phyloP scores from a whole-genome alignment of 257 asterid genomes.

The Catharanthus roseus region DNA sequence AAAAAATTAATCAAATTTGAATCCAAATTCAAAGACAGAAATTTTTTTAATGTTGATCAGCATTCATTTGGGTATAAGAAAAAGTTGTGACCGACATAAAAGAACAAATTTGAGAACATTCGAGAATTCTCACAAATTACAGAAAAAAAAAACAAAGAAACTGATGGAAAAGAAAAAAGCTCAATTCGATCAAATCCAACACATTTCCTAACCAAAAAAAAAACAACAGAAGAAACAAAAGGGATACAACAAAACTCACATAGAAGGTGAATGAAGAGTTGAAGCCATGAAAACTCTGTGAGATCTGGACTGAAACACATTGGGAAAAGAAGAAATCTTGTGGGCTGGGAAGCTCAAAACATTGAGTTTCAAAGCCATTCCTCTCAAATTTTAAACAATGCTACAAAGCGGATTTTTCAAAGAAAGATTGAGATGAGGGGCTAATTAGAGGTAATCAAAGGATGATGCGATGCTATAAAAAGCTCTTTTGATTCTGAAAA shows the following conservation, averaged over 20 bases:
- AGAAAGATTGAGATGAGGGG: not conserved
- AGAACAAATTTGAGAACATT: not conserved
- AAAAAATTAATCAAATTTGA: not conserved
- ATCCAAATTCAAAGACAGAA: too few species aligned
- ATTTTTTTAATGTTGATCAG: not conserved
- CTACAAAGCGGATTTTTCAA: constrained; percentile 3
- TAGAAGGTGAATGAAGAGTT: constrained; percentile 46
- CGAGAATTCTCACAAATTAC: not conserved
- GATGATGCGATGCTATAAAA: not conserved
- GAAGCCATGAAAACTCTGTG: constrained; percentile 63
- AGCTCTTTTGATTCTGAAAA: not conserved
- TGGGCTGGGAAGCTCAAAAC: constrained; percentile 27
- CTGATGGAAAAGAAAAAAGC: not conserved
- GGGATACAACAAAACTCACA: constrained; percentile 28
- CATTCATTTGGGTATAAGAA: not conserved
- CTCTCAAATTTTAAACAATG: constrained; percentile 16
- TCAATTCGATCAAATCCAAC: not conserved
- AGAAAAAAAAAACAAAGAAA: not conserved
- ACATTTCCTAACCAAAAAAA: not conserved
- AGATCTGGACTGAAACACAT: constrained; percentile 36
- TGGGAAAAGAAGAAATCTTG: constrained; percentile 37
- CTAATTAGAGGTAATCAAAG: not conserved
- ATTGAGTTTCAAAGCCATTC: constrained; percentile 50
- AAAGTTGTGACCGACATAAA: not conserved
- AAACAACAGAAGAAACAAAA: not conserved